These are phyloP conservation scores for Sextonia rubra DNA, from an alignment of 164 flowering plant species.

Conservation along the genomic window DNA sequence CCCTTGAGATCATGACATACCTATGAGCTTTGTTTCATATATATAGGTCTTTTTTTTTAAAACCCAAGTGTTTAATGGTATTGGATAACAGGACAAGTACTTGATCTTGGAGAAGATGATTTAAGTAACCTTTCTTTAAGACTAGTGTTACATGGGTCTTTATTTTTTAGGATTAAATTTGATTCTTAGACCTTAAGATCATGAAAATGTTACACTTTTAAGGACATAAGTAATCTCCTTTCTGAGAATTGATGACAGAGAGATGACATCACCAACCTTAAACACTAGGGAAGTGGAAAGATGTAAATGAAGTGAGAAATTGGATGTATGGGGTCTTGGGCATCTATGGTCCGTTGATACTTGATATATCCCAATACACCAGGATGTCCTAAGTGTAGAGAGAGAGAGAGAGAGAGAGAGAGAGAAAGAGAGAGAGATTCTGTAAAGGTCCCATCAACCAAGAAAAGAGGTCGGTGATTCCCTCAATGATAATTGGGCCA, in stretches of 20 bases:
- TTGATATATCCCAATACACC: not conserved
- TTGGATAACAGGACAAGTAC: not conserved
- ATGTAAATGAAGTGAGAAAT: not conserved
- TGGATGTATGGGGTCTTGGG: not conserved
- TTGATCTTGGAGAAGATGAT: not conserved
- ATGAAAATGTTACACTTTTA: not conserved
- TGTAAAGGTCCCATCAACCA: constrained; percentile 38
- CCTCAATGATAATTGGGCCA: constrained; percentile 30
- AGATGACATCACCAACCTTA: constrained; percentile 12
- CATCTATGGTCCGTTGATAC: not conserved
- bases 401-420: constrained; percentile 10
- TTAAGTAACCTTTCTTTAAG: not conserved
- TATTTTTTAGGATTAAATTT: not conserved
- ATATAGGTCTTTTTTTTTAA: not conserved
- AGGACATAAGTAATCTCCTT: not conserved
- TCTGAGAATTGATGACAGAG: constrained; percentile 1
- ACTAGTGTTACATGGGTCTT: not conserved
- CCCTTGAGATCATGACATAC: not conserved
- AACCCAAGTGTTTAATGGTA: too few relatives aligned
- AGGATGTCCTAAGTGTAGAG: not conserved
- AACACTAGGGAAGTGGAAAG: constrained; percentile 4
- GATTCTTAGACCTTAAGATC: not conserved
- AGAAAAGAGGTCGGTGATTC: constrained; percentile 33
- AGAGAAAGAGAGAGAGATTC: constrained; percentile 24
- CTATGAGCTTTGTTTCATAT: not conserved